These are phyloP conservation scores for Coemansia sp. DNA, from an alignment of 192 early-diverging fungal species.

Conservation along the genomic window DNA sequence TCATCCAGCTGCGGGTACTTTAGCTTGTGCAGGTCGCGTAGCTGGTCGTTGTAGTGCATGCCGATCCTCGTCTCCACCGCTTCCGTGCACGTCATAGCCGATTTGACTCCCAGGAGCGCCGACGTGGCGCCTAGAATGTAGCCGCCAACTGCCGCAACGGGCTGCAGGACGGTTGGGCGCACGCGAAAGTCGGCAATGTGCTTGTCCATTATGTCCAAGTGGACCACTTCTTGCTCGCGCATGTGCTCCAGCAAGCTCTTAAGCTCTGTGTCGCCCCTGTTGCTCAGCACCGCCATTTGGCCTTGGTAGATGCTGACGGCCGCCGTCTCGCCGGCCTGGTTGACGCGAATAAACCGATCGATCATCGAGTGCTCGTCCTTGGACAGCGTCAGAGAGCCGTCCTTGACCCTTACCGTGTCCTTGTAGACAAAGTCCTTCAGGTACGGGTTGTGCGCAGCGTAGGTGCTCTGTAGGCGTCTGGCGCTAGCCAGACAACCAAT, in stretches of 20 bases:
- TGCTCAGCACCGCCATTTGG: conserved; percentile 80
- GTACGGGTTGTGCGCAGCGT: conserved; percentile 46
- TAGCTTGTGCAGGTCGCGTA: conserved; percentile 80
- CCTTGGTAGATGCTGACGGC: conserved; percentile 97
- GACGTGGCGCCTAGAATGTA: conserved; percentile 85
- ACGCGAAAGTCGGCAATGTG: conserved; percentile 77
- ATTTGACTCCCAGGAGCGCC: conserved; percentile 89
- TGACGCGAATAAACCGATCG: conserved; percentile 87
- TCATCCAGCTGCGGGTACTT: conserved; percentile 67
- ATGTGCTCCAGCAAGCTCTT: conserved; percentile 85
- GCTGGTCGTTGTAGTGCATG: conserved; percentile 94
- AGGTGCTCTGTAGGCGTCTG: conserved; percentile 14
- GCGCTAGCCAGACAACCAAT: neutral
- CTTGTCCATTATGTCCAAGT: conserved; percentile 79
- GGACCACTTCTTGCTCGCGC: conserved; percentile 93
- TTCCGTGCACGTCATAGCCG: conserved; percentile 99
- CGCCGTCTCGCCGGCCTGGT: conserved; percentile 96
- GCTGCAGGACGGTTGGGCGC: conserved; percentile 83
- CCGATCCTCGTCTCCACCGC: conserved; percentile 98
- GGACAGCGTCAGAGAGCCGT: conserved; percentile 41
- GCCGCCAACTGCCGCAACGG: conserved; percentile 87
- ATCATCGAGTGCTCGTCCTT: conserved; percentile 62
- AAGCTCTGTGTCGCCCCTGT: conserved; percentile 61
- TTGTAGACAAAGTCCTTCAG: conserved; percentile 41
- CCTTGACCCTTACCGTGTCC: conserved; percentile 27